Percentiles rank a stretch among this genome's conserved stretches.
These are phyloP conservation scores for Boletus sp. DNA, from an alignment of 768 basidiomycete species.

Conservation along the genomic window DNA sequence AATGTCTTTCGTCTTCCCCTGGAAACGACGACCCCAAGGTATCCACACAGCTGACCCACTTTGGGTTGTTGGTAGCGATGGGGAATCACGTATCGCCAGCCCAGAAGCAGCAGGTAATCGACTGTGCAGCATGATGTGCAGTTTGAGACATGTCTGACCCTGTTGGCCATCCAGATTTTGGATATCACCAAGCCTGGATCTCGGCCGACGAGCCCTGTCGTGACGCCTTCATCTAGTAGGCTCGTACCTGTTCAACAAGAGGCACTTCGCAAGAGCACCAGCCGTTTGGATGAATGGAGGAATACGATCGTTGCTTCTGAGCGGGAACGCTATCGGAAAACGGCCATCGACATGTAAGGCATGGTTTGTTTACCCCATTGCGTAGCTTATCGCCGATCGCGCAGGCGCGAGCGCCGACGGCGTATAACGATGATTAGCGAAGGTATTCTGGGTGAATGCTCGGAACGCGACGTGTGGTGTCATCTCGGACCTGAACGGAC, in stretches of 20 bases:
- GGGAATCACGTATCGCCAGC: conserved; percentile 56
- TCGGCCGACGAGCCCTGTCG: not conserved
- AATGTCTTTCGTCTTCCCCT: conserved; percentile 53
- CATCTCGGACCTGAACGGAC: conserved; percentile 43
- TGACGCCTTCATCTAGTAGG: conserved; percentile 6
- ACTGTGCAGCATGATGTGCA: not conserved
- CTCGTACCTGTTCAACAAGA: conserved; percentile 26
- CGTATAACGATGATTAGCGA: conserved; percentile 61
- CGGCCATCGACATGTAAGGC: conserved; percentile 64
- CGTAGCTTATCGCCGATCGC: not conserved
- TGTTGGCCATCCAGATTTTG: conserved; percentile 44
- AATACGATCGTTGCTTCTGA: conserved; percentile 67
- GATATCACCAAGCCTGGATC: conserved; percentile 46
- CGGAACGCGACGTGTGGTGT: conserved; percentile 85
- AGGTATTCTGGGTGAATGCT: conserved; percentile 59
- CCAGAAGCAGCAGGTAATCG: conserved; percentile 74
- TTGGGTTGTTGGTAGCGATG: conserved; percentile 65
- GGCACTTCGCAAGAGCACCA: conserved; percentile 59
- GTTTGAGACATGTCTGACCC: conserved; percentile 4
- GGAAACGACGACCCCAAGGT: conserved; percentile 27
- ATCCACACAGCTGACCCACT: conserved; percentile 67
- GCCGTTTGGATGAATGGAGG: conserved; percentile 71
- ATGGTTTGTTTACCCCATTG: not conserved
- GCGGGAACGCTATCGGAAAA: conserved; percentile 69
- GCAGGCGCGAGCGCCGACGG: conserved; percentile 74